Evolutionary conservation across 2,329 filamentous ascomycete genomes (phyloP).

Genomic region (Paracoccidioides brasiliensis): DNA sequence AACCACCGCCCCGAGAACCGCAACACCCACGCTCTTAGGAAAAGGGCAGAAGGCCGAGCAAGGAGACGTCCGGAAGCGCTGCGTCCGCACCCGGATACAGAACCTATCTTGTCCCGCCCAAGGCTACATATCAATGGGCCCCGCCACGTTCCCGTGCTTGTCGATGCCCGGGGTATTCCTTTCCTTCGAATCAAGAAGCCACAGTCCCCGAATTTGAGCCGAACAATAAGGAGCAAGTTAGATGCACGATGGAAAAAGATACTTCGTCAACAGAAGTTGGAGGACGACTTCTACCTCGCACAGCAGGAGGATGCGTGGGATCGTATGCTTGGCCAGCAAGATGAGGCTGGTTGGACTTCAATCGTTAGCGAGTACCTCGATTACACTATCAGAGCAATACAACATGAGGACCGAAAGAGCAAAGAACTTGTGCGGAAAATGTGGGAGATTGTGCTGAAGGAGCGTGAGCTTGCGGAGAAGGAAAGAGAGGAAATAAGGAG

Average conservation of each 20-base stretch:
- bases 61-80: conserved; percentile 18
- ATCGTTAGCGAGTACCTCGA: conserved; percentile 12
- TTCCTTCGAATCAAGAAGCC: conserved; percentile 34
- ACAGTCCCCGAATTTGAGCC: conserved; percentile 28
- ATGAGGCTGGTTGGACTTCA: conserved; percentile 16
- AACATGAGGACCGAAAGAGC: conserved; percentile 17
- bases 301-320: conserved; percentile 33
- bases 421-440: conserved; percentile 21
- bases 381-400: conserved; percentile 16
- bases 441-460: conserved; percentile 30
- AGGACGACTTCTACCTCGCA: conserved; percentile 21
- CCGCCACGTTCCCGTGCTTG: conserved; percentile 28
- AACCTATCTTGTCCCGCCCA: conserved; percentile 26
- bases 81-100: conserved; percentile 21
- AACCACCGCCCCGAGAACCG: conserved; percentile 7
- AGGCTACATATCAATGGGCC: conserved; percentile 21
- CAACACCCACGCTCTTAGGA: conserved; percentile 13
- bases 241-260: conserved; percentile 23
- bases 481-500: conserved; percentile 15
- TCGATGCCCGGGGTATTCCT: conserved; percentile 30
- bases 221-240: conserved; percentile 25
- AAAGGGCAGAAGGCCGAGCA: conserved; percentile 15
- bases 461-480: conserved; percentile 23
- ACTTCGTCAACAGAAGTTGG: conserved; percentile 20
- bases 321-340: conserved; percentile 16